Evolutionary conservation across 202 grass and related monocot species (phyloP).

Genomic region (Setaria italica): DNA sequence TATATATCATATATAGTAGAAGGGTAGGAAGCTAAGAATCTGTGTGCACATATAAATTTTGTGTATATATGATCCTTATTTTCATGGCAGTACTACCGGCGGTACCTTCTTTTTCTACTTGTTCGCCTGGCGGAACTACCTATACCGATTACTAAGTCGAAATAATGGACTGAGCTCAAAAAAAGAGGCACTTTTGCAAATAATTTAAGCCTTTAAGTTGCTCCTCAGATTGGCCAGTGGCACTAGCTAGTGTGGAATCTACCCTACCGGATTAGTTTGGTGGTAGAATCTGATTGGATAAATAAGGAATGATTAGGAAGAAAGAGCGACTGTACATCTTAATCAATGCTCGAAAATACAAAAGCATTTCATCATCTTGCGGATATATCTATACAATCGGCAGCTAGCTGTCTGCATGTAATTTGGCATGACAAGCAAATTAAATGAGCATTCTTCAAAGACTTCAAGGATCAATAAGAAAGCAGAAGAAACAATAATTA

Average conservation of each 20-base stretch:
- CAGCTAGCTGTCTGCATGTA: neutral
- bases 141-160: neutral
- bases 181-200: neutral
- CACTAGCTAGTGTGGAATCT: neutral
- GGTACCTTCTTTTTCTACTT: neutral
- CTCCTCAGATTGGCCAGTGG: neutral
- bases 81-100: neutral
- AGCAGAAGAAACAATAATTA: too few species aligned
- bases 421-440: neutral
- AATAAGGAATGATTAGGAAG: neutral
- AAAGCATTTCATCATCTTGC: neutral
- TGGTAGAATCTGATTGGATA: conserved; percentile 16
- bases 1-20: too few species aligned
- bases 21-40: neutral
- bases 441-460: neutral
- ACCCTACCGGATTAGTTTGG: conserved; percentile 20
- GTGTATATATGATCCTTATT: neutral
- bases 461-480: neutral
- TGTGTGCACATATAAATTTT: neutral
- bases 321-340: neutral
- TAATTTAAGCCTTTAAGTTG: neutral
- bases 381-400: neutral
- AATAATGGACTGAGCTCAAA: neutral
- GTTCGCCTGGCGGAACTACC: neutral
- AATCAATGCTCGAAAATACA: neutral